These are phyloP conservation scores for Macrophomina phaseolina DNA, from an alignment of 2,329 filamentous ascomycete species.

Conservation along the genomic window DNA sequence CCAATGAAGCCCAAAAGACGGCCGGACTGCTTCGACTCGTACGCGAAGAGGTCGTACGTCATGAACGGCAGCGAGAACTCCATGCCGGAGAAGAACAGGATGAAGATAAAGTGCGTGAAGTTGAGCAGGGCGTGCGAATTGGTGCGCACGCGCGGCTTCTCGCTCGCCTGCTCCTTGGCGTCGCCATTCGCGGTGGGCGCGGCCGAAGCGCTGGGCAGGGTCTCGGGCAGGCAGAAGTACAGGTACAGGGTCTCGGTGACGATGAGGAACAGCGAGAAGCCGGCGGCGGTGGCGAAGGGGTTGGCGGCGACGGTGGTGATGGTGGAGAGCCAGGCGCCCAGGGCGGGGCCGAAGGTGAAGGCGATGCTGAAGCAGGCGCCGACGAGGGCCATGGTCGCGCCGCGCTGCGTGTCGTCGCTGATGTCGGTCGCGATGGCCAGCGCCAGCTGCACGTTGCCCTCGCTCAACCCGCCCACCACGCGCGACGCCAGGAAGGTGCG, in stretches of 20 bases:
- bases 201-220: conserved; percentile 65
- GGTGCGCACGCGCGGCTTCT: conserved; percentile 57
- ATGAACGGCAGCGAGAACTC: conserved; percentile 98
- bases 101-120: conserved; percentile 83
- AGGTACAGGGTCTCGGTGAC: conserved; percentile 87
- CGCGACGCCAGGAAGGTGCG: conserved; percentile 94
- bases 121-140: conserved; percentile 88
- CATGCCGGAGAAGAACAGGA: conserved; percentile 97
- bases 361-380: conserved; percentile 96
- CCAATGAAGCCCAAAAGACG: conserved; percentile 89
- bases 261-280: conserved; percentile 83
- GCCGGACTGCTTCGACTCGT: conserved; percentile 79
- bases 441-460: conserved; percentile 95
- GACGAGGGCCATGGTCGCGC: conserved; percentile 93
- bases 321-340: conserved; percentile 84
- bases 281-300: conserved; percentile 91
- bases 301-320: conserved; percentile 82
- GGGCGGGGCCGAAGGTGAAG: conserved; percentile 92
- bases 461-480: conserved; percentile 88
- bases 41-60: conserved; percentile 91
- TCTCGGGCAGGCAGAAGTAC: conserved; percentile 85
- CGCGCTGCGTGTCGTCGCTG: conserved; percentile 81
- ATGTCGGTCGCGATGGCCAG: conserved; percentile 97
- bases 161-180: conserved; percentile 33
- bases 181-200: conserved; percentile 30